These are phyloP conservation scores for Cercospora janseana DNA, from an alignment of 2,329 filamentous ascomycete species.

Conservation along the genomic window DNA sequence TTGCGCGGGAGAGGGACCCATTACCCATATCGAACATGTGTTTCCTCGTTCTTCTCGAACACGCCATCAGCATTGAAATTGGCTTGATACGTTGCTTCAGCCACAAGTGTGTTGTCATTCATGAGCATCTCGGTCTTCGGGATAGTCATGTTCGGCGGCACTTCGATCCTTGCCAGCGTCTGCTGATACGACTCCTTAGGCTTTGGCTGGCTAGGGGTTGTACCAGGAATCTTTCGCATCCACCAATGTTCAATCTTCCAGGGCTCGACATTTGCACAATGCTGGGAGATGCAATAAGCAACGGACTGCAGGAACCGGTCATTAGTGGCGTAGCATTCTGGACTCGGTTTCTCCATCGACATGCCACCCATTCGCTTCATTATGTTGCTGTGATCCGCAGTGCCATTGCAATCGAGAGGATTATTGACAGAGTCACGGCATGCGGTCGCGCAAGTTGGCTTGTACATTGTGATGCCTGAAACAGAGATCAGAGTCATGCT, in stretches of 20 bases:
- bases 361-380: constrained; percentile 20
- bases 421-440: constrained; percentile 25
- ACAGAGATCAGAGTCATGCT: not conserved
- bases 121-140: constrained; percentile 27
- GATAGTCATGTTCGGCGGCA: constrained; percentile 24
- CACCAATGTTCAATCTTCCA: constrained; percentile 37
- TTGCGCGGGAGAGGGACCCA: not conserved
- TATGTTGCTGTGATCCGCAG: constrained; percentile 10
- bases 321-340: constrained; percentile 36
- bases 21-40: constrained; percentile 37
- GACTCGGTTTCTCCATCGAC: constrained; percentile 18
- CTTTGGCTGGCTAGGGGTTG: constrained; percentile 18
- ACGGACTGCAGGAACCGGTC: constrained; percentile 33
- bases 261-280: constrained; percentile 27
- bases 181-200: constrained; percentile 31
- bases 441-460: constrained; percentile 28
- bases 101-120: constrained; percentile 36
- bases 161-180: constrained; percentile 29
- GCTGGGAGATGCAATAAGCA: constrained; percentile 33
- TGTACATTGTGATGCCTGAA: constrained; percentile 27
- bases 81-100: constrained; percentile 30
- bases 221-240: constrained; percentile 24
- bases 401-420: constrained; percentile 18
- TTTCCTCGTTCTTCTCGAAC: constrained; percentile 34
- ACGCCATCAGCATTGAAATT: constrained; percentile 32